These are phyloP conservation scores for Bryum argenteum DNA, from an alignment of 225 moss, liverwort and hornwort genomes.

Conservation along the genomic window DNA sequence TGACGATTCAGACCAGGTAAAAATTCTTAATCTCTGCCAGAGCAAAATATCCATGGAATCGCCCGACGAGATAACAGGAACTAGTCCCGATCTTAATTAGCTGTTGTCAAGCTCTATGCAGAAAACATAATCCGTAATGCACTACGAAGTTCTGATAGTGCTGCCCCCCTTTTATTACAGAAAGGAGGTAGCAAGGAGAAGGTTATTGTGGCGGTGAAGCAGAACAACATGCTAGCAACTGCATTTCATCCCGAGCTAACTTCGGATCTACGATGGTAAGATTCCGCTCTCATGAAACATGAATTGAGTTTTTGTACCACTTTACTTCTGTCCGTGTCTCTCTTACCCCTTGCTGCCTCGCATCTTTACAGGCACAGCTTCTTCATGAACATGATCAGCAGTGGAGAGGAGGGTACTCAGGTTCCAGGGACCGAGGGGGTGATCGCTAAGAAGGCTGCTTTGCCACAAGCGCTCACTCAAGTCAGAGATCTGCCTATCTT, in stretches of 20 bases:
- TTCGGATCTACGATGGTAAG: slow-evolving; percentile 84
- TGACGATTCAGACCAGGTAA: slow-evolving; percentile 59
- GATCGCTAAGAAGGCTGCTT: slow-evolving; percentile 20
- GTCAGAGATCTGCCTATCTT: slow-evolving; percentile 82
- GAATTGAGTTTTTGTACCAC: neutral
- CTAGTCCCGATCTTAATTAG: no score
- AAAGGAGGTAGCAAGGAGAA: slow-evolving; percentile 45
- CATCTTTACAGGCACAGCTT: slow-evolving; percentile 70
- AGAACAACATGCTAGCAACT: slow-evolving; percentile 86
- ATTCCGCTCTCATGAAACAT: neutral
- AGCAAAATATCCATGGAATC: no score
- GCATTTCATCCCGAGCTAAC: slow-evolving; percentile 98
- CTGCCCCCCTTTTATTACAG: slow-evolving; percentile 16
- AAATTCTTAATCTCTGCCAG: neutral
- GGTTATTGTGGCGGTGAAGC: slow-evolving; percentile 87
- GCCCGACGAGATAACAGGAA: no score
- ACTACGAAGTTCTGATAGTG: neutral
- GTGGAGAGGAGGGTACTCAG: slow-evolving; percentile 39
- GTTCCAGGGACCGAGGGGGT: slow-evolving; percentile 25
- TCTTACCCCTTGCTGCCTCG: slow-evolving; percentile 2
- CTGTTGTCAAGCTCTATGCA: neutral
- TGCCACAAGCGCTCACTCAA: slow-evolving; percentile 50
- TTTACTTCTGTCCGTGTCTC: neutral
- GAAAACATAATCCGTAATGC: neutral
- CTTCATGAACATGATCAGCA: slow-evolving; percentile 83